Evolutionary conservation across 768 basidiomycete species (phyloP), one percentile per base, ranked within the genome.

Genomic region (Paxillus ammoniavirescens): DNA sequence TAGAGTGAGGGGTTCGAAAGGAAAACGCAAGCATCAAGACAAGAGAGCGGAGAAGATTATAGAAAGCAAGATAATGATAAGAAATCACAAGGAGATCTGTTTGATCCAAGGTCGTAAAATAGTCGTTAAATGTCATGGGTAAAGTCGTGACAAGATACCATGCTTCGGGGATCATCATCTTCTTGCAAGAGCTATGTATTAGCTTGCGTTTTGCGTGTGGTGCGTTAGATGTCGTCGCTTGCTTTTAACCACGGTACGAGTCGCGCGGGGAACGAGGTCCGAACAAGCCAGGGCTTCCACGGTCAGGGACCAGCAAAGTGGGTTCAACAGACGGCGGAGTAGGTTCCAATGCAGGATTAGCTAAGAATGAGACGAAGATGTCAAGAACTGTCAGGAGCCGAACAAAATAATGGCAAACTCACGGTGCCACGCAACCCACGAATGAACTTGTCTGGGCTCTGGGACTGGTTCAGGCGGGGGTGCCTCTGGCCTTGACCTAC

Each of bases 361-460:
- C 89, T 91, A 52, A 42, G n/a, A 31, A 44, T 43, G 54, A 30
- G 43, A 53, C 45, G 37, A 56, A 46, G 33, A 40, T 33, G 21
- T 65, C 53, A 48, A 17, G 35, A 37, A 23, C 12, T 30, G 14
- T 28, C n/a, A 42, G 33, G 47, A 42, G n/a, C 91, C 53, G 23
- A 49, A 49, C 26, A 47, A 54, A 62, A 55, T 43, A 55, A 17
- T n/a, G 40, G 40, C 36, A 49, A 50, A 78, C 84, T 72, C 59
- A 87, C 86, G 86, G 63, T 75, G 82, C 86, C 86, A 87, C 36
- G 82, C 78, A 37, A 74, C 75, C 86, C 86, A 87, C 3, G 83
- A 83, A 21, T 68, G 67, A 6, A 72, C 67, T 42, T 70, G 70
- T 57, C 82, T 72, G 28, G 75, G 75, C 62, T 79, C 77, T 31